phyloP scores from a whole-genome alignment of 257 asterid genomes.

The Ilex asprella region DNA sequence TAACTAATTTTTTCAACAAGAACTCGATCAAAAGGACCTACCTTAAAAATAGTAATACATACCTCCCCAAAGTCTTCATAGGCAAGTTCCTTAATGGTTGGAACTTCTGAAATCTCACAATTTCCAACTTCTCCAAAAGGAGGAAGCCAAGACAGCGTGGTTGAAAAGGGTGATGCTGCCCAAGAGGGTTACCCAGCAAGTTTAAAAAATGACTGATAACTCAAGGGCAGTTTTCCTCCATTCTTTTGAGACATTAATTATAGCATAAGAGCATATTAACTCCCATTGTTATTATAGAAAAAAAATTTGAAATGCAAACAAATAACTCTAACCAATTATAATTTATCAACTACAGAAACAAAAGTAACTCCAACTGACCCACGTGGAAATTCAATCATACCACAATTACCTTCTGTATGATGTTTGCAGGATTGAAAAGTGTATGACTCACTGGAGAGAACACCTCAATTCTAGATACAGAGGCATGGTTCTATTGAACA shows the following conservation, averaged over 20 bases:
- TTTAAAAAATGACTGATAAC: no score
- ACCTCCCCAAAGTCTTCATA: no score
- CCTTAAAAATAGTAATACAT: no score
- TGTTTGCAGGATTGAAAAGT: slow-evolving; percentile 76
- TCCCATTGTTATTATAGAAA: no score
- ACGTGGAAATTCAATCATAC: neutral
- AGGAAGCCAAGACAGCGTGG: slow-evolving; percentile 45
- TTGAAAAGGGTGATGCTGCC: slow-evolving; percentile 54
- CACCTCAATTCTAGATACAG: slow-evolving; percentile 52
- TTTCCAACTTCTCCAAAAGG: slow-evolving; percentile 57
- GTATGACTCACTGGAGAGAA: slow-evolving; percentile 94
- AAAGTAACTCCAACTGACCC: neutral
- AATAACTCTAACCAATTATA: no score
- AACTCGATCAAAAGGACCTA: slow-evolving; percentile 2
- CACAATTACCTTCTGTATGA: slow-evolving; percentile 57
- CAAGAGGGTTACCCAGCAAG: slow-evolving; percentile 87
- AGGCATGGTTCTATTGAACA: slow-evolving; percentile 53
- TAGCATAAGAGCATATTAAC: no score
- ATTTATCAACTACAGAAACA: no score
- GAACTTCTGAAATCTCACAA: no score
- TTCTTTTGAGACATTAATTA: no score
- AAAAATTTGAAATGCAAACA: no score
- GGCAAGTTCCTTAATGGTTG: no score
- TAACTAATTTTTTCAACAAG: slow-evolving; percentile 10
- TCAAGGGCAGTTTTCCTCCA: no score